phyloP scores from a whole-genome alignment of 192 early-diverging fungal species.

The Coemansia sp. region DNA sequence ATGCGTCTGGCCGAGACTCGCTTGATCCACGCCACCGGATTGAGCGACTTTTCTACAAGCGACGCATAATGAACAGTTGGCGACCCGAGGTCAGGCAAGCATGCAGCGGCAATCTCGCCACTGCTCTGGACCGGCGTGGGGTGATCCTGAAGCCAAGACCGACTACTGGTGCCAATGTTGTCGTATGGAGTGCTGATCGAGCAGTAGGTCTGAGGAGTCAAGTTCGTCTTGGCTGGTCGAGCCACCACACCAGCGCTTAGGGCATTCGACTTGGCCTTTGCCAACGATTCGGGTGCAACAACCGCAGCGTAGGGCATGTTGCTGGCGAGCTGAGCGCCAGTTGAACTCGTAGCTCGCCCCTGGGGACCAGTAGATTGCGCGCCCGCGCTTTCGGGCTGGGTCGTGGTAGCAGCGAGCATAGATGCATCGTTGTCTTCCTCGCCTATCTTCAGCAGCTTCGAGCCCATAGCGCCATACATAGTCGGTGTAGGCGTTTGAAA shows the following conservation, averaged over 20 bases:
- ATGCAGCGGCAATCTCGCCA: neutral
- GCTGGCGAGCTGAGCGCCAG: neutral
- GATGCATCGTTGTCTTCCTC: neutral
- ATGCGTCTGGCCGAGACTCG: conserved; percentile 33
- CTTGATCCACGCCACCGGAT: conserved; percentile 45
- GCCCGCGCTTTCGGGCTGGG: neutral
- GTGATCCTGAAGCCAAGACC: conserved; percentile 35
- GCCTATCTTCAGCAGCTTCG: neutral
- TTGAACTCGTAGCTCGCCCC: neutral
- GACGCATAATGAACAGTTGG: conserved; percentile 9
- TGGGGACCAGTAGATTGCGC: neutral
- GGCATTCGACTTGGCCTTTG: neutral
- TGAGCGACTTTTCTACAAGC: conserved; percentile 40
- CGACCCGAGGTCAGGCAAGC: neutral
- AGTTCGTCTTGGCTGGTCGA: neutral
- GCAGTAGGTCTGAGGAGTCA: conserved; percentile 28
- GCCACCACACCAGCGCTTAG: neutral
- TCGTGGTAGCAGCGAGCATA: neutral
- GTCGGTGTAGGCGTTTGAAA: conserved; percentile 33
- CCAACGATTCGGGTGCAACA: neutral
- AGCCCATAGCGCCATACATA: neutral
- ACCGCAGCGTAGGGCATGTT: neutral
- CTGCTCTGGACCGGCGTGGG: conserved; percentile 7
- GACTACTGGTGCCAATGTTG: conserved; percentile 19
- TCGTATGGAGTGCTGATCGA: conserved; percentile 39